Conservation (phyloP, 2,329 filamentous ascomycete species). For the Diaporthe aspalathi region DNA sequence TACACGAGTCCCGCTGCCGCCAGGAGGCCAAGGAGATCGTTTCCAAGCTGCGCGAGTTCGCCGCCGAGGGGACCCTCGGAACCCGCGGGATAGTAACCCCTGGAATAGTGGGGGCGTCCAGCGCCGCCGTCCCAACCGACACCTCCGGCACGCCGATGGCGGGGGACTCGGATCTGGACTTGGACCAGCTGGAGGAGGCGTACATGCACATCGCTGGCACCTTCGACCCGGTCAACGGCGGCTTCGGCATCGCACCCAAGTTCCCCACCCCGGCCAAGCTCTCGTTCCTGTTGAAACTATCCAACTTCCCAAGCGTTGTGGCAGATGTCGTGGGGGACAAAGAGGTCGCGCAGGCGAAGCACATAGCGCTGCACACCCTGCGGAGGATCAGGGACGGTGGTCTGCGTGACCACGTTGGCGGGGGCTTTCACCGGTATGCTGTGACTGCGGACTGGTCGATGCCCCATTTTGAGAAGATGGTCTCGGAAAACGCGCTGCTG, state of each 20-base stretch:
- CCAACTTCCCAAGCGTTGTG: constrained; percentile 77
- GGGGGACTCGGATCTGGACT: constrained; percentile 76
- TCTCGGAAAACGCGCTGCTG: constrained; percentile 91
- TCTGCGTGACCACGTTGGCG: constrained; percentile 66
- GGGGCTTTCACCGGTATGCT: constrained; percentile 78
- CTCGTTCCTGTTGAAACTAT: constrained; percentile 81
- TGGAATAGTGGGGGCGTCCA: constrained; percentile 45
- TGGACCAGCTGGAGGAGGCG: constrained; percentile 92
- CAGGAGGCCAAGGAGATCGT: constrained; percentile 87
- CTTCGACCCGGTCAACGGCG: constrained; percentile 83
- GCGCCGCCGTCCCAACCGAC: constrained; percentile 41
- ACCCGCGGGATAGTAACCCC: constrained; percentile 50
- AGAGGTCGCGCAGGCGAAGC: constrained; percentile 78
- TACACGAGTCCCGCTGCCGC: constrained; percentile 84
- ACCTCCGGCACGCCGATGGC: constrained; percentile 31
- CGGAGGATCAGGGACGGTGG: constrained; percentile 74
- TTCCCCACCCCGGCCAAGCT: constrained; percentile 91
- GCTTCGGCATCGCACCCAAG: constrained; percentile 86
- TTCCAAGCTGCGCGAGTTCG: constrained; percentile 84
- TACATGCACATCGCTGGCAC: constrained; percentile 82
- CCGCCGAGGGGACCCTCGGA: constrained; percentile 83
- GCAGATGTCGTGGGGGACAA: constrained; percentile 87
- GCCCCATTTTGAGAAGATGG: constrained; percentile 97
- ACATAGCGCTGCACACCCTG: constrained; percentile 85
- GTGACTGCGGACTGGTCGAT: constrained; percentile 93